Evolutionary conservation across 495 filamentous ascomycete genomes (phyloP), one percentile per base, ranked within the genome.

Genomic region (Penicillium mononematosum): DNA sequence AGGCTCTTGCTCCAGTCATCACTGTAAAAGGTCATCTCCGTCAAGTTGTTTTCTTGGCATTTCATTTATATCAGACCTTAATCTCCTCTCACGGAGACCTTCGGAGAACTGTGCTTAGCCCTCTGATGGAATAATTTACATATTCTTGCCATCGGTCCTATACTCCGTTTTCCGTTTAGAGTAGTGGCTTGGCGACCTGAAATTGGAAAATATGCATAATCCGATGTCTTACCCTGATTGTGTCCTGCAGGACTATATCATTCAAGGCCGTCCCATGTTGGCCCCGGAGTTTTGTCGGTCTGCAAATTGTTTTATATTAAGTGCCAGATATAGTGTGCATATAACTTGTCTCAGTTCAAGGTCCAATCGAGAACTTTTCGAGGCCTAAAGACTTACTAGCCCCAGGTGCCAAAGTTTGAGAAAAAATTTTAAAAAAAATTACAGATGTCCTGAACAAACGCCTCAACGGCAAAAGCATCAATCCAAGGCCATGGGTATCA

Each of bases 11-110:
- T 32, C 47, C 17, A 10, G 16, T 11, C 38, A 61, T 38, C 47
- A 53, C 29, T 31, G 29, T 24, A 44, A 46, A 43, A 27, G 7
- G 43, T 31, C 39, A 46, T 44, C 36, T 45, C 43, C 16, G 39
- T 34, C 25, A 41, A 32, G 32, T 9, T 27, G 42, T 17, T 48
- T 24, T 16, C 60, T 59, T 59, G 60, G 60, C 44, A 43, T 27
- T 58, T 62, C 62, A 65, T 65, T 43, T 59, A 65, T 62, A 53
- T 56, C 56, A 65, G 56, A 59, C 62, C 53, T 39, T 34, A 41
- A 50, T 50, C 56, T 58, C 51, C 55, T 27, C 49, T 20, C 20
- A 22, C 52, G 45, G 50, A 50, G 38, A 31, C 53, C 38, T 20
- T 60, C 48, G 25, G 38, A 58, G 31, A 38, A 7, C 46, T 16